A percentile compares a stretch with the other conserved stretches of the same genome.
These are phyloP conservation scores for Gomphus bonarii DNA, from an alignment of 1,284 basidiomycete genomes.

Conservation along the genomic window DNA sequence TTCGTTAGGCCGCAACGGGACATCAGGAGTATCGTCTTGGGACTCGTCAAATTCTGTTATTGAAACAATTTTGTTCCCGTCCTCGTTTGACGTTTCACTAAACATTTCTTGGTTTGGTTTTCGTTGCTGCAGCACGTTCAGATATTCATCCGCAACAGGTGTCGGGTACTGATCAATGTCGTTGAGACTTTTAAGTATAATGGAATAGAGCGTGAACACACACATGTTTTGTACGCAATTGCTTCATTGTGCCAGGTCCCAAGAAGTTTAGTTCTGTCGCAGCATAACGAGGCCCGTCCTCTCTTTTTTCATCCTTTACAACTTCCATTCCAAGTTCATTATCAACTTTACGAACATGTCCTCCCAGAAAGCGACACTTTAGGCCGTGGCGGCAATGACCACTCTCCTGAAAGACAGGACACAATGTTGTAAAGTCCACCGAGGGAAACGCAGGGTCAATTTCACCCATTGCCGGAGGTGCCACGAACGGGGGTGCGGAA, in stretches of 20 bases:
- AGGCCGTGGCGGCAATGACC: slow-evolving; percentile 84
- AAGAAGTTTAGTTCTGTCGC: slow-evolving; percentile 73
- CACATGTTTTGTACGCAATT: slow-evolving; percentile 60
- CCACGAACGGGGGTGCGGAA: slow-evolving; percentile 43
- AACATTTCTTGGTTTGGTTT: slow-evolving; percentile 28
- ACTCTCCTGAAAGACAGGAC: slow-evolving; percentile 63
- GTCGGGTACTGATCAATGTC: slow-evolving; percentile 45
- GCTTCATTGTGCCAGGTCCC: slow-evolving; percentile 41
- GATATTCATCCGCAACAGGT: slow-evolving; percentile 60
- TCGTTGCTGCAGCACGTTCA: slow-evolving; percentile 43
- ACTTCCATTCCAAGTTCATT: slow-evolving; percentile 30
- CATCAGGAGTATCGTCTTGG: slow-evolving; percentile 50
- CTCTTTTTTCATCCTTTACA: slow-evolving; percentile 47
- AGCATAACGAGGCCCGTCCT: slow-evolving; percentile 36
- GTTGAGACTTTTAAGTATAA: background rate
- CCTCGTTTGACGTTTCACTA: slow-evolving; percentile 4
- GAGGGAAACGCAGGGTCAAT: slow-evolving; percentile 30
- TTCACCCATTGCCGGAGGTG: slow-evolving; percentile 17
- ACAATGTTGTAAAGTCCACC: slow-evolving; percentile 41
- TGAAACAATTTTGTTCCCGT: background rate
- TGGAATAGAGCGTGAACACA: slow-evolving; percentile 12
- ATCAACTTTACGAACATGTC: slow-evolving; percentile 46
- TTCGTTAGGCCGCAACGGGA: slow-evolving; percentile 64
- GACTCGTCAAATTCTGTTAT: slow-evolving; percentile 15
- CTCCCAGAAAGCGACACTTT: slow-evolving; percentile 85